A percentile compares a stretch with the other conserved stretches of the same genome.
Conservation (phyloP, 306 rosid genomes). For the Luffa acutangula region DNA sequence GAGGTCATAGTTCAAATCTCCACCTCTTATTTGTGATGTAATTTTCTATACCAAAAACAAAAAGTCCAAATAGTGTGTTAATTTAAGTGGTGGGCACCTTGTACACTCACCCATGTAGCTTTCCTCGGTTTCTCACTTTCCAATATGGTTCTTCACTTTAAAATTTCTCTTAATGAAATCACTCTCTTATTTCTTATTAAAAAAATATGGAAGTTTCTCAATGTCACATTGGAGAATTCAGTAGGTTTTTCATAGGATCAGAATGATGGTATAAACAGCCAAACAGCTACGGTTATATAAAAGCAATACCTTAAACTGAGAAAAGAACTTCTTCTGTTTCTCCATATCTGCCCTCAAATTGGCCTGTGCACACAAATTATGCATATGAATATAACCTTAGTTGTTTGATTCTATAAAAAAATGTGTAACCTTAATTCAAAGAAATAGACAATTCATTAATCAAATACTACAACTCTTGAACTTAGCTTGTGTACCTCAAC, state of each 20-base stretch:
- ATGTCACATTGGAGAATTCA: background rate
- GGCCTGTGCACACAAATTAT: constrained; percentile 37
- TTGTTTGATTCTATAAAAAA: background rate
- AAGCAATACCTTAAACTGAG: constrained; percentile 45
- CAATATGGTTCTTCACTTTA: background rate
- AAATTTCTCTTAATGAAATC: background rate
- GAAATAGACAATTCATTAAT: background rate
- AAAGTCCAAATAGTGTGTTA: background rate
- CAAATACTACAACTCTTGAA: background rate
- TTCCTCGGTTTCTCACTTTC: background rate
- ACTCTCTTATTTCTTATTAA: background rate
- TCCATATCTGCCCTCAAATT: constrained; percentile 53
- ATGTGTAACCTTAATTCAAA: background rate
- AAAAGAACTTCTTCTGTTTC: constrained; percentile 36
- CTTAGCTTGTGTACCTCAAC: constrained; percentile 43
- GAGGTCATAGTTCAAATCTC: background rate
- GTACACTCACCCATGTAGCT: background rate
- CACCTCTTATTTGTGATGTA: background rate
- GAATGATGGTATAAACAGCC: background rate
- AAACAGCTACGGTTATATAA: background rate
- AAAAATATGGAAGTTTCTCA: background rate
- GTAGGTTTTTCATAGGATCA: background rate
- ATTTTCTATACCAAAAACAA: too few species aligned
- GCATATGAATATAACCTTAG: background rate
- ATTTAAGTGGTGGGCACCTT: background rate